phyloP scores from a whole-genome alignment of 2,329 filamentous ascomycete genomes.

The Monascus ruber region DNA sequence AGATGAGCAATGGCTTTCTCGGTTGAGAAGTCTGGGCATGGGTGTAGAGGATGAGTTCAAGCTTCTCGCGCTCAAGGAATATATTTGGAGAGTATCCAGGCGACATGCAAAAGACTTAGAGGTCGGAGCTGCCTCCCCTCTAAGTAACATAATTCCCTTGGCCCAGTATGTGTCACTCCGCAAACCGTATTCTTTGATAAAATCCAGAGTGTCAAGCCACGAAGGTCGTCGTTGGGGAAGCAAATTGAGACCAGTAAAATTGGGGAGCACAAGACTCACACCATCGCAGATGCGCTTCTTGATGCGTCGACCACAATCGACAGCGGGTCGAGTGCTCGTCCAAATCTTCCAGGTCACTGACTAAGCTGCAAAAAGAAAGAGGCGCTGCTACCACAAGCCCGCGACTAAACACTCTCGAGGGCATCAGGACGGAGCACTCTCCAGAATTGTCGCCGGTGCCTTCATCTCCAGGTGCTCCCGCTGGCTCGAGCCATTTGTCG shows the following conservation, averaged over 20 bases:
- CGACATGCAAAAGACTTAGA: slow-evolving; percentile 49
- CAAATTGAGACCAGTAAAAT: slow-evolving; percentile 16
- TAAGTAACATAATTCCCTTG: slow-evolving; percentile 63
- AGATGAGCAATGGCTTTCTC: slow-evolving; percentile 84
- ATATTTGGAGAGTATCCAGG: slow-evolving; percentile 75
- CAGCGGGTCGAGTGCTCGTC: slow-evolving; percentile 42
- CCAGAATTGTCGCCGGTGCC: slow-evolving; percentile 21
- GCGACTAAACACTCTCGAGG: slow-evolving; percentile 12
- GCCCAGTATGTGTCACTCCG: slow-evolving; percentile 64
- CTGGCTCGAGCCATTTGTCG: slow-evolving; percentile 22
- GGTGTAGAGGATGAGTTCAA: slow-evolving; percentile 77
- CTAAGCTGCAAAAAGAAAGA: slow-evolving; percentile 26
- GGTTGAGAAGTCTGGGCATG: slow-evolving; percentile 75
- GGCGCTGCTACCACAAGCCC: slow-evolving; percentile 6
- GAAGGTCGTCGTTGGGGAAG: slow-evolving; percentile 14
- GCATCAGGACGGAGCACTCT: slow-evolving; percentile 15
- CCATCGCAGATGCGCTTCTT: slow-evolving; percentile 78
- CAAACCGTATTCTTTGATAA: slow-evolving; percentile 93
- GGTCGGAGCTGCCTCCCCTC: slow-evolving; percentile 25
- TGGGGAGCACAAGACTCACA: slow-evolving; percentile 47
- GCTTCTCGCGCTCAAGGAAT: slow-evolving; percentile 72
- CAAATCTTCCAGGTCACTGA: slow-evolving; percentile 29
- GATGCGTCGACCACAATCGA: slow-evolving; percentile 87
- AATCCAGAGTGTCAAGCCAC: slow-evolving; percentile 42
- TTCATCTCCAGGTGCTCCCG: slow-evolving; percentile 23